These are phyloP conservation scores for Backusella australiensis DNA, from an alignment of 192 early-diverging fungal species.

Conservation along the genomic window DNA sequence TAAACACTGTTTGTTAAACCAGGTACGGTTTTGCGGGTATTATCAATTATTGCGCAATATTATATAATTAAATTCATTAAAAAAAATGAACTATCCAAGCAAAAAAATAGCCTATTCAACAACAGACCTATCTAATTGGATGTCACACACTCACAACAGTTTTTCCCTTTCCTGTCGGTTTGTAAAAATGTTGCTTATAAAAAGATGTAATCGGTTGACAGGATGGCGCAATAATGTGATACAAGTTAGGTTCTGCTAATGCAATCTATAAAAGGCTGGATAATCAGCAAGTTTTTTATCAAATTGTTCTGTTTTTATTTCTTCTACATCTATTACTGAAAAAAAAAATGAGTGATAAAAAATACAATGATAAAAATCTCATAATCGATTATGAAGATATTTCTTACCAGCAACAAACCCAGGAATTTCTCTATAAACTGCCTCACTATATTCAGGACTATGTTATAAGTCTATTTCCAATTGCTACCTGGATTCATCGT, in stretches of 20 bases:
- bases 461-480: slow-evolving; percentile 29
- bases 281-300: neutral
- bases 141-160: neutral
- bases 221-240: neutral
- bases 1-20: neutral
- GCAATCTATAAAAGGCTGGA: neutral
- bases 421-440: slow-evolving; percentile 13
- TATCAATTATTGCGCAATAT: neutral
- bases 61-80: neutral
- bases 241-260: neutral
- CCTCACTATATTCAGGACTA: slow-evolving; percentile 29
- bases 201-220: neutral
- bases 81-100: neutral
- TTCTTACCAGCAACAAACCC: slow-evolving; percentile 17
- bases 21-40: neutral
- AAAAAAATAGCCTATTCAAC: neutral
- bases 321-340: neutral
- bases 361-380: neutral
- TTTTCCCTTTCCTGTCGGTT: neutral
- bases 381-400: slow-evolving; percentile 32
- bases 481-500: slow-evolving; percentile 32
- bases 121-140: neutral
- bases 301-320: neutral
- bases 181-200: neutral
- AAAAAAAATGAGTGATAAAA: neutral